Percentiles rank a stretch among this genome's conserved stretches.
These are phyloP conservation scores for Acanthochlamys bracteata DNA, from an alignment of 106 monocot genomes.

Conservation along the genomic window DNA sequence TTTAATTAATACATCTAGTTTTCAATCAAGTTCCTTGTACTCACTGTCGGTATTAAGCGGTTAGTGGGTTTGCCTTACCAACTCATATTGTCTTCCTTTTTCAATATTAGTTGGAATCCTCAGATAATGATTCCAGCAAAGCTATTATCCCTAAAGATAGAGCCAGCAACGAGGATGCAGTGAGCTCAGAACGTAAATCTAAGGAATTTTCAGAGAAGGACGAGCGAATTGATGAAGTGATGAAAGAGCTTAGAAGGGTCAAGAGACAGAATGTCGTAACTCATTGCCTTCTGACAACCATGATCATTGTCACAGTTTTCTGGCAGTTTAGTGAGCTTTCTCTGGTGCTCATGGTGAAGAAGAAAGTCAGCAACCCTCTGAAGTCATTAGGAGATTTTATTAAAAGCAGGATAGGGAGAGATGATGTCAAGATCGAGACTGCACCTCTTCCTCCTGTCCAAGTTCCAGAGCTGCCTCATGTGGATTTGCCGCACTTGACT, in stretches of 20 bases:
- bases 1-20: too few relatives aligned
- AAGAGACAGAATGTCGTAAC: conserved; percentile 56
- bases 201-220: conserved; percentile 5
- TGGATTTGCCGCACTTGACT: conserved; percentile 21
- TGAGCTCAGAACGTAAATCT: not conserved
- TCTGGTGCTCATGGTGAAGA: conserved; percentile 21
- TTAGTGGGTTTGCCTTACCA: too few relatives aligned
- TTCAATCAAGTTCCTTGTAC: too few relatives aligned
- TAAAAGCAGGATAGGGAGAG: conserved; percentile 5
- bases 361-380: conserved; percentile 36
- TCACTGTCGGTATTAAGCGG: too few relatives aligned
- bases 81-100: too few relatives aligned
- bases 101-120: conserved; percentile 18
- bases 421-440: conserved; percentile 19
- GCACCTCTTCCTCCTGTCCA: conserved; percentile 16
- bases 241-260: conserved; percentile 38
- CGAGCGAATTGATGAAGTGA: conserved; percentile 18
- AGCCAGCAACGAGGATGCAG: not conserved
- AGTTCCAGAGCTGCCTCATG: conserved; percentile 21
- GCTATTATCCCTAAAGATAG: conserved; percentile 1
- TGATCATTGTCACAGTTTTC: conserved; percentile 29
- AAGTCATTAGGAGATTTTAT: conserved; percentile 26
- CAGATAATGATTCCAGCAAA: conserved; percentile 8
- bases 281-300: conserved; percentile 41
- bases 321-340: conserved; percentile 53